Conservation (phyloP, 495 filamentous ascomycete genomes). For the Lasiosphaeriaceae sp. region DNA sequence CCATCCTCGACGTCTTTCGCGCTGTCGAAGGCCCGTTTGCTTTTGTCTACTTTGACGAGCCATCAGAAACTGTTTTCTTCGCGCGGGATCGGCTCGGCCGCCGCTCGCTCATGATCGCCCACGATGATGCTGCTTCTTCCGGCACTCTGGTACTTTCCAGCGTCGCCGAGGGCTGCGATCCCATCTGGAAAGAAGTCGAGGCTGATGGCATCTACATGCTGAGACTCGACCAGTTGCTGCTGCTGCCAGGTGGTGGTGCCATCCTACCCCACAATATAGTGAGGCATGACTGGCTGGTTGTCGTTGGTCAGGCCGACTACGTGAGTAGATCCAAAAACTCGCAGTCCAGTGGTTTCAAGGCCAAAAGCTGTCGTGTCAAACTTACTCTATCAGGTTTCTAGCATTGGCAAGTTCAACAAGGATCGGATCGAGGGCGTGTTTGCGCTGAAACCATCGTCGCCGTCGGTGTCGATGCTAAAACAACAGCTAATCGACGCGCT, state of each 20-base stretch:
- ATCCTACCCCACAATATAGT: not conserved
- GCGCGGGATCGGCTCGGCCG: slow-evolving; percentile 83
- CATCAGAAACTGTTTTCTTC: slow-evolving; percentile 61
- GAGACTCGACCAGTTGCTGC: slow-evolving; percentile 38
- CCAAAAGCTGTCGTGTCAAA: slow-evolving; percentile 25
- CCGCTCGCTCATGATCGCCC: slow-evolving; percentile 66
- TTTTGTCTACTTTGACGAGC: slow-evolving; percentile 79
- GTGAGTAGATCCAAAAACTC: slow-evolving; percentile 33
- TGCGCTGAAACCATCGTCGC: slow-evolving; percentile 44
- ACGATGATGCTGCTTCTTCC: slow-evolving; percentile 31
- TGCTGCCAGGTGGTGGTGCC: too few species aligned
- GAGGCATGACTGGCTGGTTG: slow-evolving; percentile 22
- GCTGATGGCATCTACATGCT: slow-evolving; percentile 72
- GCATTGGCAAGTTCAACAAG: slow-evolving; percentile 61
- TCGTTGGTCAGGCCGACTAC: slow-evolving; percentile 23
- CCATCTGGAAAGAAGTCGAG: slow-evolving; percentile 73
- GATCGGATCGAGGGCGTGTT: slow-evolving; percentile 35
- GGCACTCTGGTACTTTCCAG: slow-evolving; percentile 68
- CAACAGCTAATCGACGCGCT: slow-evolving; percentile 62
- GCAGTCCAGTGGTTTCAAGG: slow-evolving; percentile 3
- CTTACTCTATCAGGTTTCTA: slow-evolving; percentile 51
- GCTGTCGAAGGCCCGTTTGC: slow-evolving; percentile 81
- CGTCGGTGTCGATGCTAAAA: slow-evolving; percentile 54
- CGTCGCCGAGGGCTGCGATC: slow-evolving; percentile 55
- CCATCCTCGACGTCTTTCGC: slow-evolving; percentile 51